Evolutionary conservation across 2,329 filamentous ascomycete genomes (phyloP).

Genomic region (Colletotrichum viniferum): DNA sequence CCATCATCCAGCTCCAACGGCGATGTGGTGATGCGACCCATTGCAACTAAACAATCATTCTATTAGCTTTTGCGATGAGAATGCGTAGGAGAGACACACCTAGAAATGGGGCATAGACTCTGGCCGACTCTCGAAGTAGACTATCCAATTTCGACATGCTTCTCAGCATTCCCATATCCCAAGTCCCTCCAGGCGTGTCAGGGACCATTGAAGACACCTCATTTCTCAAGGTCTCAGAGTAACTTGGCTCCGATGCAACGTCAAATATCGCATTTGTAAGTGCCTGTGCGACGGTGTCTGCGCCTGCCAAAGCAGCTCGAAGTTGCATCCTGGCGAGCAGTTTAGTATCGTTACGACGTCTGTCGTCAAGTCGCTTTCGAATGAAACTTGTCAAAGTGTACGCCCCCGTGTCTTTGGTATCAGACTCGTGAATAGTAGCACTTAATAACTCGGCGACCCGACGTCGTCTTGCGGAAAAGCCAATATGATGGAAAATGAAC

Average conservation of each 20-base stretch:
- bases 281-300: background rate
- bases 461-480: background rate
- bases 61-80: background rate
- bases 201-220: background rate
- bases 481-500: background rate
- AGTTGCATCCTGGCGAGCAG: background rate
- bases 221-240: background rate
- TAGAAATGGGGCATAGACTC: background rate
- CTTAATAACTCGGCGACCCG: background rate
- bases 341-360: background rate
- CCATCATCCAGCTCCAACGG: background rate
- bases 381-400: background rate
- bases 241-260: background rate
- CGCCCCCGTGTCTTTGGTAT: background rate
- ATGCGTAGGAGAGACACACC: background rate
- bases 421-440: background rate
- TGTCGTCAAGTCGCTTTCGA: background rate
- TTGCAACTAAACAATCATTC: background rate
- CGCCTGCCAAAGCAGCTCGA: background rate
- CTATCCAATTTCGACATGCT: constrained; percentile 1
- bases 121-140: background rate
- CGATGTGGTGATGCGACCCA: background rate
- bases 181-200: background rate
- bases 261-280: background rate
- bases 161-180: background rate